These are phyloP conservation scores for Gamsiella multidivaricata DNA, from an alignment of 192 early-diverging fungal species.

Conservation along the genomic window DNA sequence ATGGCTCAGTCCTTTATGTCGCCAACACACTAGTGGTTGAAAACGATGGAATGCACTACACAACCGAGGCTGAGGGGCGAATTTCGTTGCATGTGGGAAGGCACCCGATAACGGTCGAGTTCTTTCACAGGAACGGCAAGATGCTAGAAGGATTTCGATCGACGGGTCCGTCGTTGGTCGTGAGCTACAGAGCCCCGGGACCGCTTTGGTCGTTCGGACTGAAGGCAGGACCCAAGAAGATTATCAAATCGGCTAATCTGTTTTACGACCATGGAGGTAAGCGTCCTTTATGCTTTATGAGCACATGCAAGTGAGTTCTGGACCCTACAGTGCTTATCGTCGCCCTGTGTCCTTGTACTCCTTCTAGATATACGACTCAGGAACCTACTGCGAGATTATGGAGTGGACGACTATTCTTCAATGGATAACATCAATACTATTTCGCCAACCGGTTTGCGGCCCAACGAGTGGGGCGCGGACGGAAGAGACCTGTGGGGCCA, in stretches of 20 bases:
- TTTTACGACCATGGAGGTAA: constrained; percentile 43
- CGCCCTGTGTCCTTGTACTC: no score
- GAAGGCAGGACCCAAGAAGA: constrained; percentile 23
- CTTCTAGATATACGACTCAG: constrained; percentile 27
- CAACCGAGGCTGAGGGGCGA: constrained; percentile 37
- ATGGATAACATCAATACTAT: constrained; percentile 3
- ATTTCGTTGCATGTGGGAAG: constrained; percentile 34
- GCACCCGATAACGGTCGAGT: constrained; percentile 44
- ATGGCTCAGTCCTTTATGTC: constrained; percentile 41
- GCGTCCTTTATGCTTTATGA: no score
- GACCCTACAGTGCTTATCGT: no score
- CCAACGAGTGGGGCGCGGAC: not conserved
- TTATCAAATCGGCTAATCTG: constrained; percentile 31
- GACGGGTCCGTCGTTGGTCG: constrained; percentile 34
- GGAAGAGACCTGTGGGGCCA: constrained; percentile 5
- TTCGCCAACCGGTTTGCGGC: not conserved
- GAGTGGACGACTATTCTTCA: constrained; percentile 24
- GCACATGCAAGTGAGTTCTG: no score
- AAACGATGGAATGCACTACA: constrained; percentile 49
- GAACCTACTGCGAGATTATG: constrained; percentile 28
- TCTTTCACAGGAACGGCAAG: constrained; percentile 49
- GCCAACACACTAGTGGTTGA: constrained; percentile 48
- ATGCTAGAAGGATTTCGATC: constrained; percentile 52
- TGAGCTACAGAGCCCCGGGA: constrained; percentile 34
- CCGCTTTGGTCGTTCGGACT: constrained; percentile 51